phyloP scores from a whole-genome alignment of 805 yeast species.

The Candida tallmaniae region DNA sequence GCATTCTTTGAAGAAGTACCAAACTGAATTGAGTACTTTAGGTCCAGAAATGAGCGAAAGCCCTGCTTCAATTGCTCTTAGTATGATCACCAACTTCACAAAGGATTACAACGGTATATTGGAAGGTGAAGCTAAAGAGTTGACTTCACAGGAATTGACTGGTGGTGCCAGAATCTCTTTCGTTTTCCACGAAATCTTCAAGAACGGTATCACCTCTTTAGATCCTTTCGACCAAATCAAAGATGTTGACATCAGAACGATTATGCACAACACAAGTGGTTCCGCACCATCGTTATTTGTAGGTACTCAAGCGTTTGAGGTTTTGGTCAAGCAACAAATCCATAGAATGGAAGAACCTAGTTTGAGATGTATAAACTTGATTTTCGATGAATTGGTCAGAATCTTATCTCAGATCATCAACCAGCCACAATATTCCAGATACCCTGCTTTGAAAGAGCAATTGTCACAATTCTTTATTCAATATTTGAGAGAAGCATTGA shows the following conservation, averaged over 20 bases:
- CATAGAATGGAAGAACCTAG: conserved; percentile 93
- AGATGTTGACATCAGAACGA: conserved; percentile 93
- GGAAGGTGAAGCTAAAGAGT: conserved; percentile 89
- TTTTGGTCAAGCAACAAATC: conserved; percentile 89
- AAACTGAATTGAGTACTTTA: conserved; percentile 66
- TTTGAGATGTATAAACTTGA: conserved; percentile 78
- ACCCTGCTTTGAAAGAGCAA: conserved; percentile 87
- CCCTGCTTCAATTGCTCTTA: conserved; percentile 84
- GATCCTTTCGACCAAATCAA: conserved; percentile 97
- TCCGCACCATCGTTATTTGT: conserved; percentile 94
- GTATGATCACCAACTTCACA: conserved; percentile 87
- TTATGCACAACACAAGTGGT: conserved; percentile 95
- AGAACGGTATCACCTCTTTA: conserved; percentile 84
- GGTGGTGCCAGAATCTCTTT: conserved; percentile 98
- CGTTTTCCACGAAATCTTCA: conserved; percentile 93
- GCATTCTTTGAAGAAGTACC: conserved; percentile 77
- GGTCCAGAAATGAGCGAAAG: conserved; percentile 90
- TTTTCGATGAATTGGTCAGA: conserved; percentile 92
- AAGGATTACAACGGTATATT: conserved; percentile 87
- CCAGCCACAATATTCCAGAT: conserved; percentile 79
- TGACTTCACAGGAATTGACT: conserved; percentile 83
- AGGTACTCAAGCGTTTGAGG: conserved; percentile 96
- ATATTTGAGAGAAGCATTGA: conserved; percentile 69
- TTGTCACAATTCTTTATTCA: conserved; percentile 75
- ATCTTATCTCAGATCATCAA: conserved; percentile 79